Evolutionary conservation across 768 basidiomycete species (phyloP).

Genomic region (Kwoniella sp.): DNA sequence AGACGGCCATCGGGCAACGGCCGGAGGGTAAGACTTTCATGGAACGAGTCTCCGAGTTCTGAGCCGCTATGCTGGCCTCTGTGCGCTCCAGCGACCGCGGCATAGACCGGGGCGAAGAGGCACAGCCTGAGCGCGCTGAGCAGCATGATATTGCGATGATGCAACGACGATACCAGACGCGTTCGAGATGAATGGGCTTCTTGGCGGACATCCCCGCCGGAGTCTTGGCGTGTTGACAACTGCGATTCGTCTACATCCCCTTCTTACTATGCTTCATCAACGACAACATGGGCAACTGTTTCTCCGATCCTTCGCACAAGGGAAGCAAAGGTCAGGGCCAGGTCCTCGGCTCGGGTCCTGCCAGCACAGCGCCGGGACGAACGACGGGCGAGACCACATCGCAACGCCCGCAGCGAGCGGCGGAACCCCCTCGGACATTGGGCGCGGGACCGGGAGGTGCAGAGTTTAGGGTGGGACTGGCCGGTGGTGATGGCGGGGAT

Average conservation of each 20-base stretch:
- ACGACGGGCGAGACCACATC: background rate
- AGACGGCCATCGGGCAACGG: conserved; percentile 80
- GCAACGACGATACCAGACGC: background rate
- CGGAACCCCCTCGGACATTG: conserved; percentile 20
- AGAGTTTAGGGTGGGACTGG: conserved; percentile 15
- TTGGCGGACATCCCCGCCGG: background rate
- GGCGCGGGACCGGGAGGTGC: conserved; percentile 5
- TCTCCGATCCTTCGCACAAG: conserved; percentile 43
- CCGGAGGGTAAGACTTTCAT: conserved; percentile 57
- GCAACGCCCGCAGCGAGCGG: background rate
- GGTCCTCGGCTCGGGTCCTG: conserved; percentile 37
- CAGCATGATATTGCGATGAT: too few species aligned
- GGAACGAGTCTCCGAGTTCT: conserved; percentile 40
- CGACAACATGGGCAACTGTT: conserved; percentile 49
- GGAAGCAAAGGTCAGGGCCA: conserved; percentile 33
- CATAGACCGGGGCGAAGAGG: conserved; percentile 13
- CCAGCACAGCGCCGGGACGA: conserved; percentile 3
- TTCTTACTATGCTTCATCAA: too few species aligned
- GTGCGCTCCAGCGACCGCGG: background rate
- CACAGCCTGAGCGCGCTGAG: conserved; percentile 18
- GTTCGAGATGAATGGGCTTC: background rate
- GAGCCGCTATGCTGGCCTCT: background rate
- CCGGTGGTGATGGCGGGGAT: conserved; percentile 28
- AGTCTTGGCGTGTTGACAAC: background rate
- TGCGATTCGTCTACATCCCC: background rate